Conservation (phyloP, 176 grass and related monocot genomes). For the Puya raimondii region DNA sequence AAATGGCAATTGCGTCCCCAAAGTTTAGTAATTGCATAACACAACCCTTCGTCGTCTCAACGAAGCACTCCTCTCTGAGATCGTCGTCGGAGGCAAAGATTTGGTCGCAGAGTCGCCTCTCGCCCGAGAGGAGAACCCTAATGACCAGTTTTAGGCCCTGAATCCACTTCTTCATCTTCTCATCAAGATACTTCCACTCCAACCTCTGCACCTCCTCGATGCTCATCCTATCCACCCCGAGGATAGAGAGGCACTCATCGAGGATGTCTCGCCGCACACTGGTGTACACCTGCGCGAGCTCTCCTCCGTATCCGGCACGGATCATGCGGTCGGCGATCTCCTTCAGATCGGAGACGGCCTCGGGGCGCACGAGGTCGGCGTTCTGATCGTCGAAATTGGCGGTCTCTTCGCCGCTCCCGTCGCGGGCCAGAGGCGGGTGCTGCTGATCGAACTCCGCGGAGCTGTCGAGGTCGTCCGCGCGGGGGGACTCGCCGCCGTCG, state of each 20-base stretch:
- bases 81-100: conserved; percentile 57
- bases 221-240: conserved; percentile 76
- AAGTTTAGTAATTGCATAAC: conserved; percentile 90
- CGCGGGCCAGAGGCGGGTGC: neutral
- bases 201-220: conserved; percentile 89
- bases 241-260: conserved; percentile 65
- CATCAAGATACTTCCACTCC: conserved; percentile 75
- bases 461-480: conserved; percentile 56
- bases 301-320: conserved; percentile 46
- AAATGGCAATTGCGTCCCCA: conserved; percentile 77
- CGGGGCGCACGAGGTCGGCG: conserved; percentile 60
- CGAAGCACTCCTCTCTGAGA: conserved; percentile 67
- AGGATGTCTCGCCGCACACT: conserved; percentile 64
- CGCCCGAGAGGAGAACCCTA: conserved; percentile 55
- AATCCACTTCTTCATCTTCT: conserved; percentile 98
- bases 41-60: conserved; percentile 67
- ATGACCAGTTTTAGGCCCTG: conserved; percentile 68
- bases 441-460: conserved; percentile 59
- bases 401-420: conserved; percentile 2
- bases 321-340: conserved; percentile 69
- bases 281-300: conserved; percentile 72
- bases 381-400: conserved; percentile 52
- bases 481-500: conserved; percentile 30
- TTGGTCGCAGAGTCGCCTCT: conserved; percentile 57
- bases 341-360: conserved; percentile 40